These are phyloP conservation scores for Yamadazyma triangularis DNA, from an alignment of 1,139 yeast species.

Conservation along the genomic window DNA sequence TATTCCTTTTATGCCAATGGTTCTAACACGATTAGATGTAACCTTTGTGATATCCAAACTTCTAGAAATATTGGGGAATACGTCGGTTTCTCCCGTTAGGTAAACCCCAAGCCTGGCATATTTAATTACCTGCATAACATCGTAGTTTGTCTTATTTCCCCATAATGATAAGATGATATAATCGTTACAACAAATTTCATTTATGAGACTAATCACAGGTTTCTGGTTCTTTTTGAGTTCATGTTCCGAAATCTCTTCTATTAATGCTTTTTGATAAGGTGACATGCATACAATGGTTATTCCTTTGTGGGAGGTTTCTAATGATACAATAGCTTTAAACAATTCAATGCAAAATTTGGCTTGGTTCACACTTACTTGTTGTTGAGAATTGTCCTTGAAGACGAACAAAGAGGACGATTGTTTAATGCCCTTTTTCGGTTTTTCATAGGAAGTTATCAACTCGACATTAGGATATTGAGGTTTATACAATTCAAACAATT, in stretches of 20 bases:
- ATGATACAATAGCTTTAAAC: background rate
- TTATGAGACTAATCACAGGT: background rate
- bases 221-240: background rate
- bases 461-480: background rate
- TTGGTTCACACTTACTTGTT: background rate
- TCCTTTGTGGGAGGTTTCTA: background rate
- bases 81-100: no score
- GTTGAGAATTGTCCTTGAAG: background rate
- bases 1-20: no score
- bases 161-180: background rate
- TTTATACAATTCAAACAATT: background rate
- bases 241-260: background rate
- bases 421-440: background rate
- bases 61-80: no score
- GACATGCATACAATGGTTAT: background rate
- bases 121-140: no score
- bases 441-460: background rate
- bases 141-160: no score
- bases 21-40: no score
- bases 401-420: background rate
- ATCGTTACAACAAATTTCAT: background rate
- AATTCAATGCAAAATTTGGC: background rate
- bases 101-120: no score
- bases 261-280: background rate
- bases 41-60: no score